Conservation (phyloP, 495 filamentous ascomycete species). For the Rhypophila decipiens region DNA sequence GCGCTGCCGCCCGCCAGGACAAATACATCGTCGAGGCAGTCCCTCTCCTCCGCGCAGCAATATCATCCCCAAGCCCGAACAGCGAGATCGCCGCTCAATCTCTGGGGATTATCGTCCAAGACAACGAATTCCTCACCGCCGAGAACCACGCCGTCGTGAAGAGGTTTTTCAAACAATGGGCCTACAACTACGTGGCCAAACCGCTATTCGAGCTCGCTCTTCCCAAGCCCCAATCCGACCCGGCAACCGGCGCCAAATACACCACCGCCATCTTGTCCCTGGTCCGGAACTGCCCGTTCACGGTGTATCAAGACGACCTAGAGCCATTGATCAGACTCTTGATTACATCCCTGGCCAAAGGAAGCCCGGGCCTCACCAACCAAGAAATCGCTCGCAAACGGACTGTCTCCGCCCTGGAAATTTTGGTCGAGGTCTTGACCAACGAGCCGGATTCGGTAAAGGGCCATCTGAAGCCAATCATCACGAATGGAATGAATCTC, state of each 20-base stretch:
- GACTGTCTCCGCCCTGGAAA: constrained; percentile 27
- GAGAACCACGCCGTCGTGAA: constrained; percentile 26
- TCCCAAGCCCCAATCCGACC: constrained; percentile 8
- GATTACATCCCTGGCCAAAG: constrained; percentile 32
- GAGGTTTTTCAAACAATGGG: constrained; percentile 30
- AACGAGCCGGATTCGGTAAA: constrained; percentile 28
- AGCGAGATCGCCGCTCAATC: constrained; percentile 22
- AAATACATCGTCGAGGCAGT: constrained; percentile 13
- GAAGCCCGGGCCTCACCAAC: no score
- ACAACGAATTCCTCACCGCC: constrained; percentile 16
- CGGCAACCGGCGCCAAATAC: constrained; percentile 17
- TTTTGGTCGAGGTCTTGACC: constrained; percentile 32
- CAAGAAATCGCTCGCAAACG: constrained; percentile 10
- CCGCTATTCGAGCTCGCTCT: constrained; percentile 21
- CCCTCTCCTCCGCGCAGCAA: constrained; percentile 14
- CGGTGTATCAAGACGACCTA: constrained; percentile 36
- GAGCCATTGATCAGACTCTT: constrained; percentile 28
- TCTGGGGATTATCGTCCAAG: constrained; percentile 18
- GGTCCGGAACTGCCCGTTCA: constrained; percentile 32
- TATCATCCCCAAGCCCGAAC: constrained; percentile 10
- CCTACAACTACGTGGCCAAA: constrained; percentile 22
- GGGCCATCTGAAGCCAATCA: constrained; percentile 29
- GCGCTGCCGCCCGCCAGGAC: constrained; percentile 24
- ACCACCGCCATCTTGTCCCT: constrained; percentile 28
- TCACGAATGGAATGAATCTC: constrained; percentile 23